These are phyloP conservation scores for Fusarium solani-melongenae DNA, from an alignment of 2,329 filamentous ascomycete species.

Conservation along the genomic window DNA sequence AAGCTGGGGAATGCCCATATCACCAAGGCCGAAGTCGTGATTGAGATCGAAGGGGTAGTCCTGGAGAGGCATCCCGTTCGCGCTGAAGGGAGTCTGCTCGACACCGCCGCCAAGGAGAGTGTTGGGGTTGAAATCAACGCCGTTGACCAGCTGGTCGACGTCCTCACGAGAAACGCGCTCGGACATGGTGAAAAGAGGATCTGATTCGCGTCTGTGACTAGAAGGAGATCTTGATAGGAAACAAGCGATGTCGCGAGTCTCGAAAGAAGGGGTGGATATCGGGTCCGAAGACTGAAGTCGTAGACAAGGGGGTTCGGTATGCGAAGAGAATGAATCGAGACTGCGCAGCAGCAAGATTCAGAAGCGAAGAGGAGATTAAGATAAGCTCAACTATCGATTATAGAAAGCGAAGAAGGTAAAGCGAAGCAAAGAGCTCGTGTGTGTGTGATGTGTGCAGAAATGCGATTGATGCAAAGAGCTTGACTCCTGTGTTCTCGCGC, in stretches of 20 bases:
- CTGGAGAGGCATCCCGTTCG: background rate
- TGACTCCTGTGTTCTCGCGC: background rate
- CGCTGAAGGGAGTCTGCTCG: background rate
- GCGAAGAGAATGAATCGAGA: slow-evolving; percentile 4
- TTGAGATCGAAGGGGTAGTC: background rate
- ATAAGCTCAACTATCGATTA: background rate
- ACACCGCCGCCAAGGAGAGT: background rate
- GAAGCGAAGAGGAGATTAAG: background rate
- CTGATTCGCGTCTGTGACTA: background rate
- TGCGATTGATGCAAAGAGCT: background rate
- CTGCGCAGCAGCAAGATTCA: slow-evolving; percentile 2
- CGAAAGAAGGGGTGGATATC: background rate
- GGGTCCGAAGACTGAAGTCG: background rate
- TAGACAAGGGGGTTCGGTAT: background rate
- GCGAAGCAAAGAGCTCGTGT: background rate
- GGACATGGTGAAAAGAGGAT: slow-evolving; percentile 14
- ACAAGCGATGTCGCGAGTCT: background rate
- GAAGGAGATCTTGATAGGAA: background rate
- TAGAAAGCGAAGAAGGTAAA: background rate
- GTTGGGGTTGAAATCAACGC: background rate
- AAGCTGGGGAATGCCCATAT: background rate
- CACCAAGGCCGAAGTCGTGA: background rate
- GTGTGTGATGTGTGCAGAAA: background rate
- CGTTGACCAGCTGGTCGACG: background rate
- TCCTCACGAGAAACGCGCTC: background rate